Base-by-base conservation (phyloP, 345 rosid genomes). In the Euphorbia tirucalli region DNA sequence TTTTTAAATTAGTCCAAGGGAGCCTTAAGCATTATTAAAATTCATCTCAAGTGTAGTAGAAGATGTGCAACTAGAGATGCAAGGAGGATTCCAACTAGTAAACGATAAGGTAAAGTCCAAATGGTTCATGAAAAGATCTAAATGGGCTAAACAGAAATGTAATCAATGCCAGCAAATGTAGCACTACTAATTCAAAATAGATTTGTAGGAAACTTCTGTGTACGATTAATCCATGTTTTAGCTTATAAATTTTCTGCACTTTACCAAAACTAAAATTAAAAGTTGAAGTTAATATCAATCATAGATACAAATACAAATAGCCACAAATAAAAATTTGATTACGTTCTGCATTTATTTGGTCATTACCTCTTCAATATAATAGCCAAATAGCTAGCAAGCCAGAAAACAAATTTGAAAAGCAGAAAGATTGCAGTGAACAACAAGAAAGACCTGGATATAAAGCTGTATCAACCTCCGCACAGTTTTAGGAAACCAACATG, bases 401-500 rank as follows among this genome's bases (percentile, higher is more conserved):
- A 66, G 31, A 74, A 61, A 14, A 21, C 57, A 39, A 74, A 73
- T 58, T 62, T 54, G 8, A 37, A 62, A 32, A 63, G 62, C 24
- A 19, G 11, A 37, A n/a, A 48, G 62, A 50, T 61, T 66, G 70
- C 48, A 54, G 49, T 16, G 49, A 11, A 56, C 35, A 65, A 46
- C 18, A 58, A 70, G 63, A 71, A 54, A 62, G 73, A 95, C 99
- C 99, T 92, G 95, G 65, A 86, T 86, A 84, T 88, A 90, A 81
- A 92, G 93, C 82, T 95, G 99, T 77, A 95, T 80, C 78, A 95
- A 80, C 76, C 97, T 87, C 73, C 97, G 87, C 62, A 92, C 91
- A 55, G 90, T 80, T 84, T 89, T 95, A 14, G 99, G 99, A 72
- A 95, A 92, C 99, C 99, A 89, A 81, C 87, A 92, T 57, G 99